Evolutionary conservation across 768 basidiomycete species (phyloP), one percentile per base, ranked within the genome.

Genomic region (Amanita rubescens): DNA sequence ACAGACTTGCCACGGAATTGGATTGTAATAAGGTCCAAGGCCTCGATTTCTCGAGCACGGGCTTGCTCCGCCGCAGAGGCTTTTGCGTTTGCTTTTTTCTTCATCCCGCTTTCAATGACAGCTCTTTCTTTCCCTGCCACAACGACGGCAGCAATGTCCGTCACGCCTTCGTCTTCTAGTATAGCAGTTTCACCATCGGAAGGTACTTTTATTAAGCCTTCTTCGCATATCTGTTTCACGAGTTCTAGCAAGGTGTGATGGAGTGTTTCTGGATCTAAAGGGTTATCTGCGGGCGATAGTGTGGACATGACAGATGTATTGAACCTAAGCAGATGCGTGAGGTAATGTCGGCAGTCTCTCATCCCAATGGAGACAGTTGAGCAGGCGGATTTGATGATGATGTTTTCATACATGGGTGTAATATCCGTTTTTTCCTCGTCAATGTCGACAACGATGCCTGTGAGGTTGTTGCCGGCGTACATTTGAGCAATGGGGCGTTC

Each of bases 91-190:
- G 79, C 77, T 58, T 84, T 85, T 64, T 85, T 87, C 70, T 87
- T 90, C 72, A 84, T 85, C 17, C 83, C 86, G 56, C 81, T 82
- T 66, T 93, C 90, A 56, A 94, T 93, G 32, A 94, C 81, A 0
- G 90, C 88, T 59, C 85, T 83, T 68, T 94, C 93, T 63, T 87
- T 89, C n/a, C 93, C 93, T 7, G 90, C 89, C 30, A 92, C 88
- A 41, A 95, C 75, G 43, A 90, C 83, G 7, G 94, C 90, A 5
- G 93, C 93, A 54, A 94, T 91, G 64, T 95, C 90, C 15, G 88
- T 90, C 22, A 91, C 73, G 3, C 90, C 93, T 57, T 93, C 92
- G 53, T 92, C 90, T 56, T 90, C 90, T 14, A 71, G 72, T 33
- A 70, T 49, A 6, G 77, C 79, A 2, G 81, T 83, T 65, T 88